Evolutionary conservation across 2,329 filamentous ascomycete species (phyloP).

Genomic region (Alternaria rosae): DNA sequence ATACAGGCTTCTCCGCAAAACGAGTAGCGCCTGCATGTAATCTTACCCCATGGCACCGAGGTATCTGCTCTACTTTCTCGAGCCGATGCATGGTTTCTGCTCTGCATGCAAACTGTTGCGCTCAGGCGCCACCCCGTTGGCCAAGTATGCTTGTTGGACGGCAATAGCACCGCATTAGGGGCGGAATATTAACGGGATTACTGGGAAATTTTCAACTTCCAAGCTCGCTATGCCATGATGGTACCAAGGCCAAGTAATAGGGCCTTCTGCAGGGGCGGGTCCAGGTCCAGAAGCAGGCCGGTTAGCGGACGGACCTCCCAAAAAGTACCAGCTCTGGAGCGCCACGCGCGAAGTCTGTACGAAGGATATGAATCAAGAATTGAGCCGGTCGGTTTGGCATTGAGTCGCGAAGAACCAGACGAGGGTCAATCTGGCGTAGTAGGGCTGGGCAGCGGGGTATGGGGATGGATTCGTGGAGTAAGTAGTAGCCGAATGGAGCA

Average conservation of each 20-base stretch:
- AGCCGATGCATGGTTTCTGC: slow-evolving; percentile 23
- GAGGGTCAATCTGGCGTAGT: slow-evolving; percentile 7
- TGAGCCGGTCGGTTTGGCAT: slow-evolving; percentile 5
- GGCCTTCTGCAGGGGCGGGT: slow-evolving; percentile 21
- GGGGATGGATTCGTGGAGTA: slow-evolving; percentile 28
- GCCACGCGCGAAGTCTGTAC: slow-evolving; percentile 1
- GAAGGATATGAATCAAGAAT: slow-evolving; percentile 16
- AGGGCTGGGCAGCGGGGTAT: slow-evolving; percentile 8
- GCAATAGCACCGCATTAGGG: slow-evolving; percentile 15
- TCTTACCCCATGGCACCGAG: slow-evolving; percentile 24
- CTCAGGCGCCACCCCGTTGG: slow-evolving; percentile 24
- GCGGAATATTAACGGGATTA: slow-evolving; percentile 3
- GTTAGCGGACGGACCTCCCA: slow-evolving; percentile 22
- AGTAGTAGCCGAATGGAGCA: slow-evolving; percentile 16
- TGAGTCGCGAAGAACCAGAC: slow-evolving; percentile 6
- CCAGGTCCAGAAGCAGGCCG: slow-evolving; percentile 21
- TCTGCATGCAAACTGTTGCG: slow-evolving; percentile 10
- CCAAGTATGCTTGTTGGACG: slow-evolving; percentile 31
- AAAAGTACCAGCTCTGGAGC: slow-evolving; percentile 14
- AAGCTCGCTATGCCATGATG: slow-evolving; percentile 1
- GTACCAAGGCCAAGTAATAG: slow-evolving; percentile 2
- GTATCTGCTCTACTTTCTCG: slow-evolving; percentile 19
- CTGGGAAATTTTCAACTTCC: not conserved
- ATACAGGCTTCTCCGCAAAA: slow-evolving; percentile 36
- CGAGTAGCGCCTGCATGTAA: not conserved